A percentile compares a stretch with the other conserved stretches of the same genome.
Evolutionary conservation across 2,329 filamentous ascomycete species (phyloP).

Genomic region (Pseudophaeomoniella oleicola): DNA sequence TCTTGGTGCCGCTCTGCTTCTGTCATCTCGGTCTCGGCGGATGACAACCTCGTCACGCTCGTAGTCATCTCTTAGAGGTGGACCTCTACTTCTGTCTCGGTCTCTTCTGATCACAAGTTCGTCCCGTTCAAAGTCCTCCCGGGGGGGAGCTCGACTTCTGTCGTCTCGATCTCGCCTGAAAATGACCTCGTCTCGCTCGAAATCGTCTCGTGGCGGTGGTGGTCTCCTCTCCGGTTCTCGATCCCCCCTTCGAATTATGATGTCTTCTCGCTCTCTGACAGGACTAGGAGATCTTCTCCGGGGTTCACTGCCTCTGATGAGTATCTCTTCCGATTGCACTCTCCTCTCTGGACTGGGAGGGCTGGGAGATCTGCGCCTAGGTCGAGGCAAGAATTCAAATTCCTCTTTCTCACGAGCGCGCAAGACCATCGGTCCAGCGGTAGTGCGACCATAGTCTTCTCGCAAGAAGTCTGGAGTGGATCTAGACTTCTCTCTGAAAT

Average conservation of each 20-base stretch:
- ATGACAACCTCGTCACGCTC: conserved; percentile 8
- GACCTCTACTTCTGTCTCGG: conserved; percentile 5
- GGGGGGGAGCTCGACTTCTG: conserved; percentile 3
- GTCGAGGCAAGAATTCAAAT: conserved; percentile 13
- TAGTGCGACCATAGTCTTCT: conserved; percentile 16
- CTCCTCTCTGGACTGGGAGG: conserved; percentile 11
- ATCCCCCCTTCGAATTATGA: conserved; percentile 20
- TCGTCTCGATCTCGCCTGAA: conserved; percentile 18
- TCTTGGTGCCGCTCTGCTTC: conserved; percentile 5
- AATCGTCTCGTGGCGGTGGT: conserved; percentile 8
- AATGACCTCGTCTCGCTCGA: conserved; percentile 31
- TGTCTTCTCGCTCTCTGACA: conserved; percentile 14
- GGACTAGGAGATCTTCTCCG: conserved; percentile 1
- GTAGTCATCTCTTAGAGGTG: conserved; percentile 1
- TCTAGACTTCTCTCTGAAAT: conserved; percentile 3
- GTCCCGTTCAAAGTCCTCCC: conserved; percentile 21
- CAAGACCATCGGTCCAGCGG: conserved; percentile 17
- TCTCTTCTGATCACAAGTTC: conserved; percentile 30
- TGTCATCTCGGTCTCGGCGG: conserved; percentile 10
- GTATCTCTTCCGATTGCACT: conserved; percentile 19
- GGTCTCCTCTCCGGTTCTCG: conserved; percentile 6
- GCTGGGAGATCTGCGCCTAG: conserved; percentile 11
- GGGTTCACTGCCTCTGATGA: conserved; percentile 9
- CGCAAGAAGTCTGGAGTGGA: conserved; percentile 19
- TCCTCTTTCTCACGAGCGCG: conserved; percentile 16